These are phyloP conservation scores for Hirschfeldia incana DNA, from an alignment of 345 rosid genomes.

Conservation along the genomic window DNA sequence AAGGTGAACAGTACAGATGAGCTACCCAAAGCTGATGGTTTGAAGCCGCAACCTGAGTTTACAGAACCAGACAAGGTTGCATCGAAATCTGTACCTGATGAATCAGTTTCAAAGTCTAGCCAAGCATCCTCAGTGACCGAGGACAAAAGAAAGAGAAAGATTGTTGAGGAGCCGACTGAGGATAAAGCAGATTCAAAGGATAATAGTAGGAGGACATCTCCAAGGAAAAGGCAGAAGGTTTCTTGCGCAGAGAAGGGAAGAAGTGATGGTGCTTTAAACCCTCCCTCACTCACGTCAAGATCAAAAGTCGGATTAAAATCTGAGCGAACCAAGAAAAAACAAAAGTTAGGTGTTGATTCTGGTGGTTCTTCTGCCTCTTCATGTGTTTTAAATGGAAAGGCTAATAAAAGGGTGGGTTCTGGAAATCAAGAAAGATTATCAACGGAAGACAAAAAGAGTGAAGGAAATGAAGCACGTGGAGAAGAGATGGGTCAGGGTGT, in stretches of 20 bases:
- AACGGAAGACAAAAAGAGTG: conserved; percentile 32
- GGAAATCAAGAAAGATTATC: conserved; percentile 32
- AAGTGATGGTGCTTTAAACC: conserved; percentile 39
- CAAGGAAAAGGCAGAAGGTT: conserved; percentile 49
- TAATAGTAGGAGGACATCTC: conserved; percentile 48
- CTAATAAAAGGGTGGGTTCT: conserved; percentile 34
- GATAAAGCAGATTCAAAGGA: conserved; percentile 31
- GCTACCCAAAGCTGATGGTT: conserved; percentile 28
- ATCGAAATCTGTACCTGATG: conserved; percentile 30
- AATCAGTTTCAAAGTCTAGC: conserved; percentile 31
- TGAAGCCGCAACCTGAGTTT: conserved; percentile 27
- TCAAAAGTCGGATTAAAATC: conserved; percentile 28
- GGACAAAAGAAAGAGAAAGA: conserved; percentile 42
- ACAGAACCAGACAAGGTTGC: conserved; percentile 29
- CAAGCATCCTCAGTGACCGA: conserved; percentile 31
- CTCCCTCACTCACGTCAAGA: conserved; percentile 44
- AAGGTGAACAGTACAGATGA: conserved; percentile 14
- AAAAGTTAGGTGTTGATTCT: conserved; percentile 22
- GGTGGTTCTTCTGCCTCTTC: conserved; percentile 35
- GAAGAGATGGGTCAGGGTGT: conserved; percentile 20
- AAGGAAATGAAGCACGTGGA: conserved; percentile 28
- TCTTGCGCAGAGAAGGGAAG: conserved; percentile 40
- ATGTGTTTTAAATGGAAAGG: conserved; percentile 19
- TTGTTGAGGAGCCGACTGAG: conserved; percentile 39
- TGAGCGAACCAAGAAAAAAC: conserved; percentile 28